A percentile compares a stretch with the other conserved stretches of the same genome.
Evolutionary conservation across 202 grass and related monocot species (phyloP).

Genomic region (Zizania palustris): DNA sequence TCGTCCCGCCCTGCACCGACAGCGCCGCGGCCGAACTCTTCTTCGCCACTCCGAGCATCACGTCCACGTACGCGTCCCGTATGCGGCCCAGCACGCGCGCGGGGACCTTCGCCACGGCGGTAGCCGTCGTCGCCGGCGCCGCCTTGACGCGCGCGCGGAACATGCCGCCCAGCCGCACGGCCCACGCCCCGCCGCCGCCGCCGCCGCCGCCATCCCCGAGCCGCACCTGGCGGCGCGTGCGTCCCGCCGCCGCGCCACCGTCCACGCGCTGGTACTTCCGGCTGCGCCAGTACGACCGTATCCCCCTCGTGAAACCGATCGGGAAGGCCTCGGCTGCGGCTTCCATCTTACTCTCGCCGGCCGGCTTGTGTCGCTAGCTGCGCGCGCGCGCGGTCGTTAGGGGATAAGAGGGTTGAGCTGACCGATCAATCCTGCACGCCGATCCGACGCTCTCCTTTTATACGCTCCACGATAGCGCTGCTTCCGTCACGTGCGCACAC

Average conservation of each 20-base stretch:
- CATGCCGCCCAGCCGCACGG: conserved; percentile 43
- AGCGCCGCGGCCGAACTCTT: conserved; percentile 41
- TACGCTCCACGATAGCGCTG: conserved; percentile 24
- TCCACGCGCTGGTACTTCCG: conserved; percentile 54
- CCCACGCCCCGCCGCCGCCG: conserved; percentile 37
- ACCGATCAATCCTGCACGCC: background rate
- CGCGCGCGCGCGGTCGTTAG: no score
- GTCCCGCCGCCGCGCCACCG: conserved; percentile 24
- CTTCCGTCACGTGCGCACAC: conserved; percentile 17
- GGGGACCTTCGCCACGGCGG: conserved; percentile 38
- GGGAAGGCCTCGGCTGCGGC: conserved; percentile 63
- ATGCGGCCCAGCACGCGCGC: conserved; percentile 54
- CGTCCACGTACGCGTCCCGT: conserved; percentile 75
- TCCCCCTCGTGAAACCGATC: conserved; percentile 66
- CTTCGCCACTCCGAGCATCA: conserved; percentile 64
- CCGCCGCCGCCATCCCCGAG: conserved; percentile 44
- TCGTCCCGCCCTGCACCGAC: conserved; percentile 31
- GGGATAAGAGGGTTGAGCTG: background rate
- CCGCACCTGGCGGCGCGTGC: conserved; percentile 30
- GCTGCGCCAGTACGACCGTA: conserved; percentile 69
- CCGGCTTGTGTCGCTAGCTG: background rate
- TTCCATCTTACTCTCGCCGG: conserved; percentile 33
- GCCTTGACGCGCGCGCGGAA: conserved; percentile 41
- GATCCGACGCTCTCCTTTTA: conserved; percentile 9
- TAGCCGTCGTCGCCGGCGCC: background rate